phyloP scores from a whole-genome alignment of 1,139 yeast genomes.

The Magnusiomyces ingens region DNA sequence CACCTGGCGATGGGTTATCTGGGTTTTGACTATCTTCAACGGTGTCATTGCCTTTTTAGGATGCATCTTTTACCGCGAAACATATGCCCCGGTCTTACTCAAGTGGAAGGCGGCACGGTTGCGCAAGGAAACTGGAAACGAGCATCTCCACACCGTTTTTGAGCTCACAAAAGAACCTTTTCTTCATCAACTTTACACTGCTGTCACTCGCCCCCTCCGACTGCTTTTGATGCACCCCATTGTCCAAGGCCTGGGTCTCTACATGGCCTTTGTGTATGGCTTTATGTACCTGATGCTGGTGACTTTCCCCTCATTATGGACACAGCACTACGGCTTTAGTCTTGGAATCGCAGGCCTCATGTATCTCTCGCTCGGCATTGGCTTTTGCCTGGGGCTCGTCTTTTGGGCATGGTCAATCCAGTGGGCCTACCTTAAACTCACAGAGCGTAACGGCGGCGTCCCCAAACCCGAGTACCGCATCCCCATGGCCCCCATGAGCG shows the following conservation, averaged over 20 bases:
- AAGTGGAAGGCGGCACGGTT: slow-evolving; percentile 50
- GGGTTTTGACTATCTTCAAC: slow-evolving; percentile 62
- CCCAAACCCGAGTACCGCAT: slow-evolving; percentile 51
- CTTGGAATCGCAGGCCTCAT: slow-evolving; percentile 50
- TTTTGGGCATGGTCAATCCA: slow-evolving; percentile 43
- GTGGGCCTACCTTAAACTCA: slow-evolving; percentile 34
- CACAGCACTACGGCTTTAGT: slow-evolving; percentile 41
- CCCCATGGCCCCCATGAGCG: slow-evolving; percentile 37
- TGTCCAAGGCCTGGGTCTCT: slow-evolving; percentile 53
- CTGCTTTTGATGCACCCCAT: slow-evolving; percentile 53
- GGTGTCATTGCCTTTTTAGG: slow-evolving; percentile 46
- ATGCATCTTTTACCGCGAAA: slow-evolving; percentile 54
- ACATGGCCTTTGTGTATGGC: slow-evolving; percentile 60
- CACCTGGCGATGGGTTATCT: slow-evolving; percentile 54
- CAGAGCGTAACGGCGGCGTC: slow-evolving; percentile 43
- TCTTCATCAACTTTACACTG: slow-evolving; percentile 20
- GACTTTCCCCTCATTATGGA: slow-evolving; percentile 50
- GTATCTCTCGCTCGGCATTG: slow-evolving; percentile 51
- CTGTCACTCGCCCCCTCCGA: slow-evolving; percentile 47
- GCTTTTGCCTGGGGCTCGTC: slow-evolving; percentile 41
- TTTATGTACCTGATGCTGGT: slow-evolving; percentile 56
- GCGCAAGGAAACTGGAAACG: slow-evolving; percentile 56
- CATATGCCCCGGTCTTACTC: slow-evolving; percentile 60
- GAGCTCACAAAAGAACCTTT: slow-evolving; percentile 36
- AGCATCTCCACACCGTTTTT: slow-evolving; percentile 50